Evolutionary conservation across 192 early-diverging fungal species (phyloP).

Genomic region (Coemansia brasiliensis): DNA sequence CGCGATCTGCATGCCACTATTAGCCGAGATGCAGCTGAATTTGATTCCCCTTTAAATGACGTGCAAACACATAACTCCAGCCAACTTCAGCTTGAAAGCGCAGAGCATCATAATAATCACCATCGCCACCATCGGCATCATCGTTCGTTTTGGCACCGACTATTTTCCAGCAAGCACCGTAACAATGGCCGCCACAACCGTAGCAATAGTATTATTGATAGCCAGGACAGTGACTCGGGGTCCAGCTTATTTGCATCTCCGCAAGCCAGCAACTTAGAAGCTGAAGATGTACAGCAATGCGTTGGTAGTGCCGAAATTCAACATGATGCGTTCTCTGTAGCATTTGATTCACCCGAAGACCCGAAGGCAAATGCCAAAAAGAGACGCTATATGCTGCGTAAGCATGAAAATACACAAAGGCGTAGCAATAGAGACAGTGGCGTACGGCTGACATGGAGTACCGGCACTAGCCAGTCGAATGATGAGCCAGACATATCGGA

Average conservation of each 20-base stretch:
- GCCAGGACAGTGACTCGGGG: not conserved
- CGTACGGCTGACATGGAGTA: not conserved
- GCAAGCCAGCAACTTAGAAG: not conserved
- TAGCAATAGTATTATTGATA: not conserved
- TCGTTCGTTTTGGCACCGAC: constrained; percentile 5
- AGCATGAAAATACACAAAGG: no score
- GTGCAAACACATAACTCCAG: not conserved
- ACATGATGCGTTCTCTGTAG: not conserved
- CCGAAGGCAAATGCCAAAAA: no score
- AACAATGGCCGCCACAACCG: not conserved
- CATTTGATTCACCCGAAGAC: no score
- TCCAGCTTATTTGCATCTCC: constrained; percentile 5
- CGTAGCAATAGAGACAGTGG: not conserved
- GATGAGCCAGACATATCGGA: constrained; percentile 51
- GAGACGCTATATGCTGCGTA: no score
- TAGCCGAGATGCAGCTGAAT: no score
- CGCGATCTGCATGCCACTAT: no score
- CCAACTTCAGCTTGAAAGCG: no score
- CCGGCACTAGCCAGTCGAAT: not conserved
- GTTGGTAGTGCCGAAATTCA: no score
- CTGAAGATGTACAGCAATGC: not conserved
- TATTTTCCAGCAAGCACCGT: constrained; percentile 2
- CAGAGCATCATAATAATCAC: no score
- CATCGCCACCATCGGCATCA: not conserved
- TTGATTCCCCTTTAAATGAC: no score